Evolutionary conservation across 768 basidiomycete genomes (phyloP), one percentile per base, ranked within the genome.

Genomic region (Pleurotus djamor): DNA sequence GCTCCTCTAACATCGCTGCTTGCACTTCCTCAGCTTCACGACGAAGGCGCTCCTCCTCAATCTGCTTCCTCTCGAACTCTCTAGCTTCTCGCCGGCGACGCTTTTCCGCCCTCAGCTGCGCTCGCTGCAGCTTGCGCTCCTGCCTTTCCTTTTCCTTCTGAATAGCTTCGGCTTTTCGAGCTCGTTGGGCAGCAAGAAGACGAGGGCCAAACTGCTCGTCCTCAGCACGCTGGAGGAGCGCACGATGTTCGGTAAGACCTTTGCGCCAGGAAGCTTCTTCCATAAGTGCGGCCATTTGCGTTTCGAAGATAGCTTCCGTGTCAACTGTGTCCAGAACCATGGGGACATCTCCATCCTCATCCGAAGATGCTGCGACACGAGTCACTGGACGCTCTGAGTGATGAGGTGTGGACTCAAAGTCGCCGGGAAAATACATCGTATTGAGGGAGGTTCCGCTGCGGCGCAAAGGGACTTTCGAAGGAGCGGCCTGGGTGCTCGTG

Each of bases 291-390:
- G 37, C 45, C 44, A 60, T 48, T 13, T 57, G 50, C 16, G 17
- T 12, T n/a, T 43, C 21, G 35, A 60, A 50, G 16, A 60, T 57
- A 4, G 21, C 35, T 44, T 60, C 54, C 4, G 56, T 45, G 38
- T 54, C 54, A n/a, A 47, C 54, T 28, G 21, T 28, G 21, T 28
- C 21, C 21, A 28, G 21, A 28, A 28, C 21, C 21, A 28, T 28
- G 21, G 21, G 21, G 21, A 28, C 21, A 28, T 28, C 21, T 28
- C 21, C 21, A 28, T 28, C 21, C 21, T 28, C 21, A 28, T 28
- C 21, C 21, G 21, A 28, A 28, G 21, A 28, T 28, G 21, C 21
- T 28, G 21, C 21, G 21, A 28, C 21, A 28, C 21, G 21, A 28
- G 21, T 28, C 21, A 28, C 21, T 28, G 21, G 21, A 28, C 21